A percentile compares a stretch with the other conserved stretches of the same genome.
These are phyloP conservation scores for Herpetomonas tarakana DNA, from an alignment of 208 protist genomes.

Conservation along the genomic window DNA sequence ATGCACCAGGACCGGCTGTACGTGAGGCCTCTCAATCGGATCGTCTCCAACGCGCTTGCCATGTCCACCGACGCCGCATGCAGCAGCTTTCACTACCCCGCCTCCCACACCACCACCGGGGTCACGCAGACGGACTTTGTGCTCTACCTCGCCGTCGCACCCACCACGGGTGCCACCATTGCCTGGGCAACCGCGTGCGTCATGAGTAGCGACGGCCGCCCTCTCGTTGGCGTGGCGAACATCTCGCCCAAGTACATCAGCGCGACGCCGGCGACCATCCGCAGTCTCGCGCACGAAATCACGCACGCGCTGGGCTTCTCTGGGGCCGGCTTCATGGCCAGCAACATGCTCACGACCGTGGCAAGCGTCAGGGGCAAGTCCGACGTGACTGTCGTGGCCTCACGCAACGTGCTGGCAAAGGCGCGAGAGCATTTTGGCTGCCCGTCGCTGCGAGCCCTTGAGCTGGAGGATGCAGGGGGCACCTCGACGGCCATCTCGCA, in stretches of 20 bases:
- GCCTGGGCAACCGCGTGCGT: conserved; percentile 31
- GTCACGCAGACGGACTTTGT: conserved; percentile 29
- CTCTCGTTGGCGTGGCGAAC: conserved; percentile 27
- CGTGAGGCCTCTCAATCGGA: conserved; percentile 12
- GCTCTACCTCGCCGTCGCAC: conserved; percentile 31
- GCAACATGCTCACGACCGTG: conserved; percentile 6
- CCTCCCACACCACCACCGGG: conserved; percentile 14
- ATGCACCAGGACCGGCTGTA: conserved; percentile 32
- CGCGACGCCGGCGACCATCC: not conserved
- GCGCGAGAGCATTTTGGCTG: conserved; percentile 49
- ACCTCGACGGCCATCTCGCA: conserved; percentile 41
- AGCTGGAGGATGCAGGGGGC: conserved; percentile 56
- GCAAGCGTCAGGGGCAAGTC: conserved; percentile 1
- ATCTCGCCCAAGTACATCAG: conserved; percentile 23
- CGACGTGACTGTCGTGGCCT: conserved; percentile 10
- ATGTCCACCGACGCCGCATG: conserved; percentile 5
- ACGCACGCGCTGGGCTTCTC: conserved; percentile 62
- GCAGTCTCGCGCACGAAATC: conserved; percentile 47
- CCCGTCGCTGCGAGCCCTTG: conserved; percentile 23
- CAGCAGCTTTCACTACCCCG: conserved; percentile 27
- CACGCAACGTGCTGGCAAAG: conserved; percentile 14
- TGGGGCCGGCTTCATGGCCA: not conserved
- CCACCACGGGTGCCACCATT: not conserved
- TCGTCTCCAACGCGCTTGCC: too few relatives aligned
- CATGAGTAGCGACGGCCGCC: not conserved